Conservation (phyloP, 257 asterid genomes). For the Galeopsis tetrahit region DNA sequence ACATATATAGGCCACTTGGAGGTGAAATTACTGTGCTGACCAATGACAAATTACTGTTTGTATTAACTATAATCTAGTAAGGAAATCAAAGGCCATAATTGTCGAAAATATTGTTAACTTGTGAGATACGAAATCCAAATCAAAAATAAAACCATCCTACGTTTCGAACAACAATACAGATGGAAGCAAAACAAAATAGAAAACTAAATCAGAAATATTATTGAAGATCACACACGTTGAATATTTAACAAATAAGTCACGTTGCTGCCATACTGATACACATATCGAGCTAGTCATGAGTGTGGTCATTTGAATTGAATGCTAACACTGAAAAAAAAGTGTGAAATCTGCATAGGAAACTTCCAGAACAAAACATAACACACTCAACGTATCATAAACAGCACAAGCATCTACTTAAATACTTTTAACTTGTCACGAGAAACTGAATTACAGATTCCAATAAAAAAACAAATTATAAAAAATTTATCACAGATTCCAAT, state of each 20-base stretch:
- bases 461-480: background rate
- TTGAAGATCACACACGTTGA: background rate
- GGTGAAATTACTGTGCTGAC: conserved; percentile 1
- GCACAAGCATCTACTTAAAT: conserved; percentile 5
- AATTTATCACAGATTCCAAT: background rate
- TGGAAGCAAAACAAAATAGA: background rate
- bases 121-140: background rate
- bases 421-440: background rate
- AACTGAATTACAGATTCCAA: background rate
- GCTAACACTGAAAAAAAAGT: background rate
- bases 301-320: conserved; percentile 6
- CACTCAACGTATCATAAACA: background rate
- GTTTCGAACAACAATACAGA: background rate
- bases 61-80: background rate
- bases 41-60: background rate
- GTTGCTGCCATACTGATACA: background rate
- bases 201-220: background rate
- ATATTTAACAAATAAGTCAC: background rate
- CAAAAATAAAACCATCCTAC: background rate
- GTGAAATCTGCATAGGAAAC: background rate
- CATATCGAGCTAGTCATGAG: background rate
- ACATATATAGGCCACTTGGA: conserved; percentile 15
- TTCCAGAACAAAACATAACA: conserved; percentile 11
- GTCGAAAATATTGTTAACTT: background rate
- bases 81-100: background rate